phyloP scores from a whole-genome alignment of 352 stramenopile genomes.

The Pythium coloratum region DNA sequence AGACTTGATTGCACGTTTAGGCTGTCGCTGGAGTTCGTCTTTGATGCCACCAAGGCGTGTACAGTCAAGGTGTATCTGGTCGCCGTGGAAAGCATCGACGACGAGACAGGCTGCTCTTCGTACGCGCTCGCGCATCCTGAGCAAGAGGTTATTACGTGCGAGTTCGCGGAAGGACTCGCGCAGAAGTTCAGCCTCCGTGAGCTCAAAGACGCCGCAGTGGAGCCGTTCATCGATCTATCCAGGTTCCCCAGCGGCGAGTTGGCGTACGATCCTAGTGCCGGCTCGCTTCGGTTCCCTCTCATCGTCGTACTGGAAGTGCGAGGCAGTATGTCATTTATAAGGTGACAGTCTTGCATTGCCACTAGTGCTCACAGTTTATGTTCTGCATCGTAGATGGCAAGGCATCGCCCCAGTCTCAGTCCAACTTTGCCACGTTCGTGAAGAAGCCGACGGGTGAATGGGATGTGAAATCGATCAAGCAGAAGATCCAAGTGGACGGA shows the following conservation, averaged over 20 bases:
- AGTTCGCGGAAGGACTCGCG: conserved; percentile 49
- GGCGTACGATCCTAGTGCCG: conserved; percentile 36
- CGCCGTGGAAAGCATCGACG: conserved; percentile 64
- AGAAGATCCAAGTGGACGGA: conserved; percentile 73
- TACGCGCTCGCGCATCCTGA: conserved; percentile 53
- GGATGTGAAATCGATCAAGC: conserved; percentile 80
- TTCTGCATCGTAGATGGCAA: conserved; percentile 11
- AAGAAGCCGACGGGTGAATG: conserved; percentile 44
- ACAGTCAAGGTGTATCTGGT: conserved; percentile 65
- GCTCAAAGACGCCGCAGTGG: conserved; percentile 20
- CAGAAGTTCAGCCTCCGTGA: conserved; percentile 50
- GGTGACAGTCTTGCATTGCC: background rate
- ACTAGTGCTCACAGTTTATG: background rate
- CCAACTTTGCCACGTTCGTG: conserved; percentile 76
- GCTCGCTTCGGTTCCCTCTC: conserved; percentile 54
- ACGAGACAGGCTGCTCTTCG: conserved; percentile 59
- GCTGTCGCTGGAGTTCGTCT: conserved; percentile 60
- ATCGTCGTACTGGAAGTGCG: conserved; percentile 70
- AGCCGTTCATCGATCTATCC: conserved; percentile 39
- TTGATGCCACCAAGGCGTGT: conserved; percentile 78
- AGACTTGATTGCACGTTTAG: conserved; percentile 14
- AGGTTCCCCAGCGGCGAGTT: conserved; percentile 42
- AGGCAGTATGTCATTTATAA: conserved; percentile 32
- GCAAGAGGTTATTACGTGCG: conserved; percentile 39
- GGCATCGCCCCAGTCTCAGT: conserved; percentile 59